These are phyloP conservation scores for Eimeria acervulina DNA, from an alignment of 169 alveolate genomes.

Conservation along the genomic window DNA sequence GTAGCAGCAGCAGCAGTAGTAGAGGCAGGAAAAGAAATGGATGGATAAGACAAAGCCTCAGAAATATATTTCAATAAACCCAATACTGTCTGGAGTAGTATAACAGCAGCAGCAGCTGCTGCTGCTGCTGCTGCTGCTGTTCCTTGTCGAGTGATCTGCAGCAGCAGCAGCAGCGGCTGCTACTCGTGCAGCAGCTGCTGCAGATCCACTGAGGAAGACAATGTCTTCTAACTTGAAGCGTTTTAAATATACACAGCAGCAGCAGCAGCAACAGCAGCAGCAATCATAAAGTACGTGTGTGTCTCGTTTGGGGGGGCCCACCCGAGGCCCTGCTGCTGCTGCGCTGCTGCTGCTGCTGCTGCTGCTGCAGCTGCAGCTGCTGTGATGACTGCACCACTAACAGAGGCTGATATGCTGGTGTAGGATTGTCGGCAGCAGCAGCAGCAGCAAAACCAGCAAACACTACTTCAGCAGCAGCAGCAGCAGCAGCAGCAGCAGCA, in stretches of 20 bases:
- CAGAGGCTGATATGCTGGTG: not conserved
- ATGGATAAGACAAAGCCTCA: too few relatives aligned
- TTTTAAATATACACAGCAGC: not conserved
- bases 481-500: constrained; percentile 21
- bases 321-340: constrained; percentile 1
- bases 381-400: not conserved
- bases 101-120: not conserved
- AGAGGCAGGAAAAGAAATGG: not conserved
- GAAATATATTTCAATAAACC: not conserved
- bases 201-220: not conserved
- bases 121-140: constrained; percentile 4
- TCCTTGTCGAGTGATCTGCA: not conserved
- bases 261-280: not conserved
- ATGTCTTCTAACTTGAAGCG: not conserved
- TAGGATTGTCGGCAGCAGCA: not conserved
- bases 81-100: not conserved
- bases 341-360: constrained; percentile 33
- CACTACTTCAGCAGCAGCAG: not conserved
- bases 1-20: not conserved
- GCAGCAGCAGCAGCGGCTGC: constrained; percentile 2
- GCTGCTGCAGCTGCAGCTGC: constrained; percentile 42
- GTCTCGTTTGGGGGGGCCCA: not conserved
- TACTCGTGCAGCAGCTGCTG: not conserved
- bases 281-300: not conserved
- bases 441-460: not conserved